A percentile compares a stretch with the other conserved stretches of the same genome.
Evolutionary conservation across 2,329 filamentous ascomycete genomes (phyloP).

Genomic region (Apiospora malaysiana): DNA sequence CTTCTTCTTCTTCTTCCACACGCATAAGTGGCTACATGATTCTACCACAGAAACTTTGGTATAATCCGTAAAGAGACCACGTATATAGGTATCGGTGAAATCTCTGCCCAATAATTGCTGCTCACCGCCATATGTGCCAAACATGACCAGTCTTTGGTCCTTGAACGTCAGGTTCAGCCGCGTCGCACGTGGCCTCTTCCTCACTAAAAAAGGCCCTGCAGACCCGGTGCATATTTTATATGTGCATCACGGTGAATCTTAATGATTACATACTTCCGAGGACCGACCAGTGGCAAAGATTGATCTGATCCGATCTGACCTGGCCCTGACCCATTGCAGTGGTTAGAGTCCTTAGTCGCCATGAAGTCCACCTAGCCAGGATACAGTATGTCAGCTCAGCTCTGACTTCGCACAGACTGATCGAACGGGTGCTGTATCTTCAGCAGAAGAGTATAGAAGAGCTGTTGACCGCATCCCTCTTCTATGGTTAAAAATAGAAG

Average conservation of each 20-base stretch:
- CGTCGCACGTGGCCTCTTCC: not conserved
- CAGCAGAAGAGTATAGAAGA: too few relatives aligned
- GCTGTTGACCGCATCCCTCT: too few relatives aligned
- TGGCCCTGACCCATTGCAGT: not conserved
- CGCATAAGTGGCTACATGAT: not conserved
- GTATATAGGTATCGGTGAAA: not conserved
- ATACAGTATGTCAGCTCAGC: too few relatives aligned
- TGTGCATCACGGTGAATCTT: not conserved
- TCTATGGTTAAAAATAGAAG: too few relatives aligned
- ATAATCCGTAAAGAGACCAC: not conserved
- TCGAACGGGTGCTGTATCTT: too few relatives aligned
- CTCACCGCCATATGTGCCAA: slow-evolving; percentile 5
- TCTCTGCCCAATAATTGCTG: not conserved
- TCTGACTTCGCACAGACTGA: too few relatives aligned
- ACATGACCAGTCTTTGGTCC: not conserved
- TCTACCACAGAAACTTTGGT: not conserved
- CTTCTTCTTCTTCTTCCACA: too few relatives aligned
- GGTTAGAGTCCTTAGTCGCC: not conserved
- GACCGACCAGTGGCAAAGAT: not conserved
- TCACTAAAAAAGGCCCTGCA: too few relatives aligned
- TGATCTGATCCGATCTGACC: not conserved
- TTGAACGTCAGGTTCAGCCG: not conserved
- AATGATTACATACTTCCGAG: not conserved
- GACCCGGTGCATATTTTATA: too few relatives aligned
- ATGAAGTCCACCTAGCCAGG: not conserved